Evolutionary conservation across 2,329 filamentous ascomycete genomes (phyloP), one percentile per base, ranked within the genome.

Genomic region (Arthrobotrys pseudoclavata): DNA sequence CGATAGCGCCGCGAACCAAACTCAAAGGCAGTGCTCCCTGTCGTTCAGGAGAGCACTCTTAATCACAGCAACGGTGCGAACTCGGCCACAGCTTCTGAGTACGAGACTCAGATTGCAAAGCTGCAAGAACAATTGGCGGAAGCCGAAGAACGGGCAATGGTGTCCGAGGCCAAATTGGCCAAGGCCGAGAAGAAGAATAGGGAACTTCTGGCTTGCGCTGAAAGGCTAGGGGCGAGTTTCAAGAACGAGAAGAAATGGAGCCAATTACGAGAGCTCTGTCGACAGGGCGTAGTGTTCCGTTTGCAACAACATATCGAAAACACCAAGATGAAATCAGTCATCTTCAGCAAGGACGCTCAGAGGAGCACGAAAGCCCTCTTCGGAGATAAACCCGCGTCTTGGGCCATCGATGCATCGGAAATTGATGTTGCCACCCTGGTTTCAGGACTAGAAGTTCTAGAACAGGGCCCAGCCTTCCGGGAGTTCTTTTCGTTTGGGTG

Each of bases 311-410:
- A 40, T 40, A 40, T 40, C 37, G 37, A 40, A 15, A 40, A 40
- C 2, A 12, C 37, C 37, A 40, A 40, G 37, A 15, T 40, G 37
- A 13, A 1, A 1, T 40, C 37, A 5, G 37, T 15, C 37, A 40
- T 40, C 37, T 40, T 40, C 12, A 12, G 37, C 37, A 12, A 40
- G 13, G 37, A 40, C 37, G 37, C 5, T 4, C 10, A 40, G 37
- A 3, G 12, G 13, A 50, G 24, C 1, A 50, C 61, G 3, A 50
- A 72, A 40, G 4, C 2, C 3, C n/a, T 72, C 4, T 67, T 72
- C n/a, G 69, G 69, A 13, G 61, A 50, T 12, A 26, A 24, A 15
- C 24, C 67, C 15, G 37, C 37, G 34, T 22, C 37, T 20, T 72
- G 60, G 69, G 20, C 61, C 9, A 40, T 61, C 12, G 15, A 22